A percentile compares a stretch with the other conserved stretches of the same genome.
These are phyloP conservation scores for Globisporangium radiosum DNA, from an alignment of 352 stramenopile species.

Conservation along the genomic window DNA sequence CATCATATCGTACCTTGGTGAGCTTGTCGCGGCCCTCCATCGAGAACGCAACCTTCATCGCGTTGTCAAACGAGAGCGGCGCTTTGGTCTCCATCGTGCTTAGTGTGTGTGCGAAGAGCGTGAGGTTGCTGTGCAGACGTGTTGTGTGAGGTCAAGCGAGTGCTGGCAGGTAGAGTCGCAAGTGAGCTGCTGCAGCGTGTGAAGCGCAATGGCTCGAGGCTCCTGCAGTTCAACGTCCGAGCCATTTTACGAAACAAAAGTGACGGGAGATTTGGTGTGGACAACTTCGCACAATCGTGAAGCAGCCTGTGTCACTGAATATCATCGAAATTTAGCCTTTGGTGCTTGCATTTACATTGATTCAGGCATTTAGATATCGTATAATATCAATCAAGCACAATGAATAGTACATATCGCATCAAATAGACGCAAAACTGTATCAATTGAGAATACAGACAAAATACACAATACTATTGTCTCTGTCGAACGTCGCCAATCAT, in stretches of 20 bases:
- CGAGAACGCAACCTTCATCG: constrained; percentile 63
- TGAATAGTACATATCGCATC: too few species aligned
- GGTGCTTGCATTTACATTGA: too few species aligned
- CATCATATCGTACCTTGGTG: constrained; percentile 55
- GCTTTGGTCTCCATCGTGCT: constrained; percentile 42
- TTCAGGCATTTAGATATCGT: too few species aligned
- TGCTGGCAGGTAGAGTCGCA: not conserved
- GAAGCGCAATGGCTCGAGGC: not conserved
- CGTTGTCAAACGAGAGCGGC: constrained; percentile 50
- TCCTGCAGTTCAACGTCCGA: not conserved
- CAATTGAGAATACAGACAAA: too few species aligned
- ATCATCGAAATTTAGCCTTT: too few species aligned
- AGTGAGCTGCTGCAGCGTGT: constrained; percentile 1
- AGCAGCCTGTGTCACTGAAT: too few species aligned
- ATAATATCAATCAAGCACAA: too few species aligned
- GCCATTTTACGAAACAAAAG: constrained; percentile 5
- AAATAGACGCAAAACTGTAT: too few species aligned
- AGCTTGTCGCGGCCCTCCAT: constrained; percentile 85
- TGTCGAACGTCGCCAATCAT: too few species aligned
- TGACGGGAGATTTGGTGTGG: not conserved
- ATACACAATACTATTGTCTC: too few species aligned
- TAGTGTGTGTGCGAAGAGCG: not conserved
- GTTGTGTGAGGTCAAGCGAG: not conserved
- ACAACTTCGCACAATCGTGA: too few species aligned
- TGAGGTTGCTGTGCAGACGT: not conserved